Evolutionary conservation across 495 filamentous ascomycete genomes (phyloP), one percentile per base, ranked within the genome.

Genomic region (Xylona heveae): DNA sequence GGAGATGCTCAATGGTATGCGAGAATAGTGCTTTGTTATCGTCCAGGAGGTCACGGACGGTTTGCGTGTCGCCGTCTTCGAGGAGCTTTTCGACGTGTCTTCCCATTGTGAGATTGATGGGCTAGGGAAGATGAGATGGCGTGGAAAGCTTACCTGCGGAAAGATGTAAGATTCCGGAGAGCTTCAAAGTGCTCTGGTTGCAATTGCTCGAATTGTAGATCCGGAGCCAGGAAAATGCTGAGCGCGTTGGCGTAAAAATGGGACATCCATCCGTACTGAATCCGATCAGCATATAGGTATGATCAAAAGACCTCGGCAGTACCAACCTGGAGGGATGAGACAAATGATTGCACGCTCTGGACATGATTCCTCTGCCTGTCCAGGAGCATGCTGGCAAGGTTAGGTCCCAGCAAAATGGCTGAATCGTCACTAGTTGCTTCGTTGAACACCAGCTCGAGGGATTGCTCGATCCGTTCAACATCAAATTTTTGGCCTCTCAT

Each of bases 171-270:
- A 31, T 68, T 82, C 39, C 84, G 65, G 17, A 84, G 54, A 13
- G 78, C 76, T 43, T 91, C 72, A 27, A 74, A 58, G 37, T 88
- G 71, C 19, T 73, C 61, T 5, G 51, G 42, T 30, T 68, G 54
- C 14, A 70, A 30, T 0, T 63, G 36, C 2, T 59, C 39, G 14
- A 39, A 36, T 4, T 40, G 22, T 1, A 47, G 10, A 14, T 36
- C 35, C 8, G 36, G 32, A 1, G 53, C 51, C 12, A 66, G 57
- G 22, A 91, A 55, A 12, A 81, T 52, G 26, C 78, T 76, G n/a
- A 92, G 53, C 0, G 79, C 68, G 48, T 95, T 93, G 24, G 78
- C 78, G 45, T 85, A 95, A 48, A 91, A 94, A 49, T 92, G 81
- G 19, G 75, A 81, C 85, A 97, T 94, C 41, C 88, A 85, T 9